Evolutionary conservation across 805 yeast species (phyloP).

Genomic region (Suhomyces sp.): DNA sequence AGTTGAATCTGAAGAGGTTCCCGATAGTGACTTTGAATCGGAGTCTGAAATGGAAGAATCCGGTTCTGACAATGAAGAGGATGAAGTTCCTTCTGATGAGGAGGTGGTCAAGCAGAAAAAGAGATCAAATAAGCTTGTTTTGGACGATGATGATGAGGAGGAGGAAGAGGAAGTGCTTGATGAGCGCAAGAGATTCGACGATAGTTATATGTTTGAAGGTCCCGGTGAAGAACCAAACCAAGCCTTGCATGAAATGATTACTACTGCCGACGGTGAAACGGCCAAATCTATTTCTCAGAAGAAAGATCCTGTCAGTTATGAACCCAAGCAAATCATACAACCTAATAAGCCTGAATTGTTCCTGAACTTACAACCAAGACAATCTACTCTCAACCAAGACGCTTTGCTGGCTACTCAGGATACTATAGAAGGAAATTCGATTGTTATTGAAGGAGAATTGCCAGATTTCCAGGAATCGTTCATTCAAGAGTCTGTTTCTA

Average conservation of each 20-base stretch:
- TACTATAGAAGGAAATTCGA: slow-evolving; percentile 5
- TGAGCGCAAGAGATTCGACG: slow-evolving; percentile 20
- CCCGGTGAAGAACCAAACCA: slow-evolving; percentile 10
- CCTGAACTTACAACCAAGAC: slow-evolving; percentile 28
- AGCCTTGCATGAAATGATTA: slow-evolving; percentile 11
- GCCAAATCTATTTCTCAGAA: background rate
- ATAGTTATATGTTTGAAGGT: slow-evolving; percentile 29
- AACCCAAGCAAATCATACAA: background rate
- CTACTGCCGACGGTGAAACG: slow-evolving; percentile 8
- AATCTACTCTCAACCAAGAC: background rate
- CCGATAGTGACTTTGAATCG: slow-evolving; percentile 12
- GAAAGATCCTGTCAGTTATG: background rate
- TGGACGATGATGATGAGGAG: slow-evolving; percentile 15
- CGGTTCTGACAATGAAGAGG: background rate
- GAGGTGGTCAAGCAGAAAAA: slow-evolving; percentile 4
- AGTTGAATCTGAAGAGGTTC: slow-evolving; percentile 13
- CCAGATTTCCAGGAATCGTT: slow-evolving; percentile 21
- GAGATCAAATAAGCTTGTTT: slow-evolving; percentile 7
- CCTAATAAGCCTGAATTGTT: slow-evolving; percentile 15
- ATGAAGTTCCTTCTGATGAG: background rate
- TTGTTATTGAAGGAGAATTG: slow-evolving; percentile 10
- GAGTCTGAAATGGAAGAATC: slow-evolving; percentile 7
- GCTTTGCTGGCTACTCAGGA: slow-evolving; percentile 3
- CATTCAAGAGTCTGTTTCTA: slow-evolving; percentile 11
- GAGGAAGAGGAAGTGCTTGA: slow-evolving; percentile 8